phyloP scores from a whole-genome alignment of 441 rosid species.

The California macrophylla region DNA sequence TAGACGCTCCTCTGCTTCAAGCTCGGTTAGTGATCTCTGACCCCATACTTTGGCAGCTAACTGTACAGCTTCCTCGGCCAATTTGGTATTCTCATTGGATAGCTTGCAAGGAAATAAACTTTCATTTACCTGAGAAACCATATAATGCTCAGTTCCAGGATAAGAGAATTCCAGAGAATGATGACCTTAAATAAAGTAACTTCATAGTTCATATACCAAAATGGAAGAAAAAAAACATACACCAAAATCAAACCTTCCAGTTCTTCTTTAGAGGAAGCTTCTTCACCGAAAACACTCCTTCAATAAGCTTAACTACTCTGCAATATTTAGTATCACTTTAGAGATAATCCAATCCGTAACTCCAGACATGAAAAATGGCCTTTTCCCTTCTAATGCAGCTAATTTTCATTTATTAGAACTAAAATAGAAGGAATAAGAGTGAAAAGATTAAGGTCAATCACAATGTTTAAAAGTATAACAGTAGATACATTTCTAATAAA shows the following conservation, averaged over 20 bases:
- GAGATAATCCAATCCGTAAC: neutral
- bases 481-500: neutral
- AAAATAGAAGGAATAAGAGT: neutral
- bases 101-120: slow-evolving; percentile 75
- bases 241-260: slow-evolving; percentile 63
- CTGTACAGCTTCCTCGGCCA: slow-evolving; percentile 83
- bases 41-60: slow-evolving; percentile 81
- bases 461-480: neutral
- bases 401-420: neutral
- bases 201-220: slow-evolving; percentile 12
- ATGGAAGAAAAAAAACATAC: neutral
- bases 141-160: slow-evolving; percentile 10
- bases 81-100: slow-evolving; percentile 49
- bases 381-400: slow-evolving; percentile 1
- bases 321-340: slow-evolving; percentile 14
- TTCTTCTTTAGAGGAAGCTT: slow-evolving; percentile 68
- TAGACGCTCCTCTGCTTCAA: slow-evolving; percentile 88
- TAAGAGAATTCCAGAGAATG: slow-evolving; percentile 1
- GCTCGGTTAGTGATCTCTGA: slow-evolving; percentile 71
- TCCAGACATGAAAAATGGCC: neutral
- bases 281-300: slow-evolving; percentile 81
- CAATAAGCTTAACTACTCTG: slow-evolving; percentile 74
- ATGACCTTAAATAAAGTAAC: slow-evolving; percentile 4
- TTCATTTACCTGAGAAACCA: slow-evolving; percentile 59
- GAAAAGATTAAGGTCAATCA: neutral